Conservation (phyloP, 2,329 filamentous ascomycete species). For the Coniella lustricola region DNA sequence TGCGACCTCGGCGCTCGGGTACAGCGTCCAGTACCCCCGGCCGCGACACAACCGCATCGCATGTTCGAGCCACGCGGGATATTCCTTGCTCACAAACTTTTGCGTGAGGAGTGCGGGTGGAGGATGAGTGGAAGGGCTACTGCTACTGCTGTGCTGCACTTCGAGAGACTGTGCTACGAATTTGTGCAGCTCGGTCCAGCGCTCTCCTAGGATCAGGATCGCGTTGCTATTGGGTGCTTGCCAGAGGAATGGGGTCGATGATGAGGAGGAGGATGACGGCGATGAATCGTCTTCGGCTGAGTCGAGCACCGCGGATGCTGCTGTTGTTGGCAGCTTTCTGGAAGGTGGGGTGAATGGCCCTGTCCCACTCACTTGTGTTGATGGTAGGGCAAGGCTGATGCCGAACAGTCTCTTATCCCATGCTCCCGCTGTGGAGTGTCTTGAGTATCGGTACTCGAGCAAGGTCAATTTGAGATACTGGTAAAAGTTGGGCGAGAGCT, state of each 20-base stretch:
- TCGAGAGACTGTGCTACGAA: slow-evolving; percentile 63
- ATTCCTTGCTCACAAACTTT: slow-evolving; percentile 59
- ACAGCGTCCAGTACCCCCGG: slow-evolving; percentile 72
- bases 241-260: slow-evolving; percentile 65
- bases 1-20: slow-evolving; percentile 56
- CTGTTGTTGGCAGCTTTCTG: slow-evolving; percentile 13
- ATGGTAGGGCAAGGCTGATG: slow-evolving; percentile 71
- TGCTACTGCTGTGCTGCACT: slow-evolving; percentile 27
- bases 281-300: not conserved
- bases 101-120: slow-evolving; percentile 35
- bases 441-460: slow-evolving; percentile 71
- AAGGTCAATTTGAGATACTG: slow-evolving; percentile 68
- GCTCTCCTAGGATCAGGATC: slow-evolving; percentile 72
- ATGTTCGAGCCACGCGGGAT: slow-evolving; percentile 74
- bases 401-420: slow-evolving; percentile 59
- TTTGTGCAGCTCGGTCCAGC: slow-evolving; percentile 79
- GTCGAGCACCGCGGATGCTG: slow-evolving; percentile 15
- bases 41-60: slow-evolving; percentile 68
- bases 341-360: slow-evolving; percentile 42
- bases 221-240: slow-evolving; percentile 79
- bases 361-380: slow-evolving; percentile 54
- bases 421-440: slow-evolving; percentile 32
- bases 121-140: slow-evolving; percentile 6
- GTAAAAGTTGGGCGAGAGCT: slow-evolving; percentile 75
- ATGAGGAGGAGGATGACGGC: slow-evolving; percentile 33